phyloP scores from a whole-genome alignment of 2,329 filamentous ascomycete genomes.

The Rutstroemia sydowiana region DNA sequence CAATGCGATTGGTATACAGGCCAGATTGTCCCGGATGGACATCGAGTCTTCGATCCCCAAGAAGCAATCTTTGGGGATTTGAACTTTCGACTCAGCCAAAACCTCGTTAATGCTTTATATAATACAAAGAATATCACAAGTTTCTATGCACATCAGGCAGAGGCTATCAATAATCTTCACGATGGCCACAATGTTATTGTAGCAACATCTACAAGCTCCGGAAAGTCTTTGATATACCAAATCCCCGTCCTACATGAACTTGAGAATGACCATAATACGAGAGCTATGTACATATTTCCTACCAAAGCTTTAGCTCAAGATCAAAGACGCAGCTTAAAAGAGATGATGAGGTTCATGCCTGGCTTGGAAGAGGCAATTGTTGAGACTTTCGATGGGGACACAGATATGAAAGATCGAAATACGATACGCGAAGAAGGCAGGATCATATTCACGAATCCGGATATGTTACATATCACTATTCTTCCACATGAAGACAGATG shows the following conservation, averaged over 20 bases:
- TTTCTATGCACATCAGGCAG: constrained; percentile 86
- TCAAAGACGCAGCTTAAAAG: constrained; percentile 79
- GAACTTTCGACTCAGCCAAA: constrained; percentile 78
- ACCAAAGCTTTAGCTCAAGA: constrained; percentile 96
- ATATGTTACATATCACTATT: constrained; percentile 95
- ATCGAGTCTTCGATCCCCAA: constrained; percentile 84
- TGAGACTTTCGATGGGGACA: constrained; percentile 95
- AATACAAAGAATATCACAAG: constrained; percentile 81
- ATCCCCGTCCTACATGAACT: constrained; percentile 83
- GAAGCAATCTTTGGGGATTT: constrained; percentile 75
- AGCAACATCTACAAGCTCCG: constrained; percentile 90
- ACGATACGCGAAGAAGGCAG: constrained; percentile 78
- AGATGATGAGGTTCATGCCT: constrained; percentile 74
- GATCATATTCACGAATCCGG: constrained; percentile 95
- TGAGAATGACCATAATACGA: constrained; percentile 65
- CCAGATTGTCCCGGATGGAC: constrained; percentile 89
- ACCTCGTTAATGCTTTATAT: constrained; percentile 91
- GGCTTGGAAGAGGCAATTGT: constrained; percentile 69
- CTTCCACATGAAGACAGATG: constrained; percentile 85
- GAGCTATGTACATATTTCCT: constrained; percentile 97
- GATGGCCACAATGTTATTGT: constrained; percentile 83
- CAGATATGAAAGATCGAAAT: constrained; percentile 71
- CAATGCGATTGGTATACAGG: constrained; percentile 79
- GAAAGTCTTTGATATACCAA: constrained; percentile 97
- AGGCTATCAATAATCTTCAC: constrained; percentile 83